Evolutionary conservation across 768 basidiomycete species (phyloP).

Genomic region (Amanita thiersii): DNA sequence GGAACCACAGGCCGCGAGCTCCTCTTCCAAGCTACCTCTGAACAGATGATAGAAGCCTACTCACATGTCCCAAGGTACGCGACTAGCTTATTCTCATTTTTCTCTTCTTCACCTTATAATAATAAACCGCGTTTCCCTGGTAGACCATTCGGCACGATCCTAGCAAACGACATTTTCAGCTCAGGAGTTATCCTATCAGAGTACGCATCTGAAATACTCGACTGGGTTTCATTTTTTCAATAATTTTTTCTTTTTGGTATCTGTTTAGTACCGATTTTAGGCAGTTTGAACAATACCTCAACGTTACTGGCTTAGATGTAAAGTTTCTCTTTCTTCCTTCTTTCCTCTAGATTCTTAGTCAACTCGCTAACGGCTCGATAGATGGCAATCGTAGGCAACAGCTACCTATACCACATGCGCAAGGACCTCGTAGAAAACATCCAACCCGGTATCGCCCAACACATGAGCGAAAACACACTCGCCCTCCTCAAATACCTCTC

Average conservation of each 20-base stretch:
- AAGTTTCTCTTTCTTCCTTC: constrained; percentile 17
- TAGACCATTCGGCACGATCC: constrained; percentile 81
- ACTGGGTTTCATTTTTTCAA: no score
- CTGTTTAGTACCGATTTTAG: constrained; percentile 83
- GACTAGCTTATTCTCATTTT: not conserved
- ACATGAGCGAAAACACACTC: constrained; percentile 86
- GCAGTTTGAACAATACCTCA: constrained; percentile 85
- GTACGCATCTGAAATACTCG: no score
- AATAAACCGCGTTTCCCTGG: not conserved
- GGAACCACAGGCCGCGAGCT: constrained; percentile 84
- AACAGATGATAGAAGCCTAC: constrained; percentile 92
- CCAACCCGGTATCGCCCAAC: constrained; percentile 74
- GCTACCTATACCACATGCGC: constrained; percentile 91
- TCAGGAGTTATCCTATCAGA: constrained; percentile 88
- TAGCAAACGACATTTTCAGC: constrained; percentile 89
- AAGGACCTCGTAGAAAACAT: constrained; percentile 86
- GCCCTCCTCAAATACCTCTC: constrained; percentile 73
- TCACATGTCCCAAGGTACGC: constrained; percentile 69
- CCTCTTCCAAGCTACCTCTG: constrained; percentile 92
- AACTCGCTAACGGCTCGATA: constrained; percentile 18
- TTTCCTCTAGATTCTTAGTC: not conserved
- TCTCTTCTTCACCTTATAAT: constrained; percentile 1
- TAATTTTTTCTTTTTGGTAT: no score
- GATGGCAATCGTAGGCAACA: constrained; percentile 90
- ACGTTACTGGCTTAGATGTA: constrained; percentile 88